Evolutionary conservation across 768 basidiomycete genomes (phyloP).

Genomic region (Mycena polygramma): DNA sequence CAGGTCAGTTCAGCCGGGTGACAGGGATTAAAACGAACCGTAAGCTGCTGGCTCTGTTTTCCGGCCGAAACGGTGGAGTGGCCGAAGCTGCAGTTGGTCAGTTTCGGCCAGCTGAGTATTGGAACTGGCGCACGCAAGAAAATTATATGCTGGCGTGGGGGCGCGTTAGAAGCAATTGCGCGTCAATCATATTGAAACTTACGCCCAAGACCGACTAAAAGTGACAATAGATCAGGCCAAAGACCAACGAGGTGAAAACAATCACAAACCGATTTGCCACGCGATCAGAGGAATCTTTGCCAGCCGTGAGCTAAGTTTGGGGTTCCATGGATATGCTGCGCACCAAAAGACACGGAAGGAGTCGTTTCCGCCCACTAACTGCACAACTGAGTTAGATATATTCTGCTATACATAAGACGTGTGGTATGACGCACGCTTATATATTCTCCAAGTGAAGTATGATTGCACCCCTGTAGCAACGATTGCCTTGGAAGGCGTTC

Average conservation of each 20-base stretch:
- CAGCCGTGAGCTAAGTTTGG: background rate
- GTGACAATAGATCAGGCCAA: background rate
- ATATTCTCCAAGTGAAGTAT: conserved; percentile 23
- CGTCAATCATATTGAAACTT: background rate
- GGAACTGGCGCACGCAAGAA: conserved; percentile 6
- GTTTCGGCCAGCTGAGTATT: background rate
- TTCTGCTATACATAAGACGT: background rate
- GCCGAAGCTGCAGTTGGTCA: conserved; percentile 7
- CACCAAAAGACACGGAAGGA: conserved; percentile 15
- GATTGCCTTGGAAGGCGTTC: background rate
- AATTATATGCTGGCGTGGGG: conserved; percentile 12
- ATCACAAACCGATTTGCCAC: conserved; percentile 18
- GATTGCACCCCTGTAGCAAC: conserved; percentile 20
- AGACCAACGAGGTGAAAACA: no score
- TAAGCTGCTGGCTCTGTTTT: conserved; percentile 12
- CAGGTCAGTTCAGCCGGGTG: background rate
- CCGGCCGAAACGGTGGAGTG: conserved; percentile 13
- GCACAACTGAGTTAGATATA: background rate
- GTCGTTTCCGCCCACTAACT: conserved; percentile 15
- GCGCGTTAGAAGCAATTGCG: background rate
- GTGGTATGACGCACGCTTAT: conserved; percentile 2
- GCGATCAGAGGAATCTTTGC: conserved; percentile 8
- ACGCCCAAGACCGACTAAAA: conserved; percentile 25
- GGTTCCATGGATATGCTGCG: background rate
- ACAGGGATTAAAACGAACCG: background rate